Percentiles rank a stretch among this genome's conserved stretches.
phyloP scores from a whole-genome alignment of 139 green algal species.

The Auxenochlorella protothecoides region DNA sequence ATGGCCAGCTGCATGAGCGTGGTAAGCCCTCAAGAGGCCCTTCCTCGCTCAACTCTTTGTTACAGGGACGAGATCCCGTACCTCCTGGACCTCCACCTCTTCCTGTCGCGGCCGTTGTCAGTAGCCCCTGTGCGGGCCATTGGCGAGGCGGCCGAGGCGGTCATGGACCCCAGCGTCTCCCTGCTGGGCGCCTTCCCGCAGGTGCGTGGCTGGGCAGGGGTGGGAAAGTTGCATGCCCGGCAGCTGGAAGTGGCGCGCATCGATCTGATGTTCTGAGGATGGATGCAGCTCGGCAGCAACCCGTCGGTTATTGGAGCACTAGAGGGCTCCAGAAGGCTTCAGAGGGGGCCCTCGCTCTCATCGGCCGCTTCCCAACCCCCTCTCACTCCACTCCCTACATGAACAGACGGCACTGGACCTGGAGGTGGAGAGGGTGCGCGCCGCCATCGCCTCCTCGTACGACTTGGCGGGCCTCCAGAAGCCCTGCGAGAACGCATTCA shows the following conservation, averaged over 20 bases:
- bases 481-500: constrained; percentile 63
- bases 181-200: constrained; percentile 59
- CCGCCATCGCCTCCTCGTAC: constrained; percentile 25
- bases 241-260: too few relatives aligned
- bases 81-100: constrained; percentile 94
- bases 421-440: constrained; percentile 45
- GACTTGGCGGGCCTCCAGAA: constrained; percentile 36
- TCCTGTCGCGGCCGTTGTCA: constrained; percentile 57
- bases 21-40: background rate
- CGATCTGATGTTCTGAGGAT: too few relatives aligned
- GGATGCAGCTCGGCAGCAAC: too few relatives aligned
- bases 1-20: background rate
- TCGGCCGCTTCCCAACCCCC: too few relatives aligned
- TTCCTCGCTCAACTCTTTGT: background rate
- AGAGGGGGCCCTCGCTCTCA: too few relatives aligned
- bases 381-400: background rate
- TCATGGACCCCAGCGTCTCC: constrained; percentile 13
- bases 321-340: too few relatives aligned
- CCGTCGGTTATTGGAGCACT: too few relatives aligned
- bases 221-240: too few relatives aligned
- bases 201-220: background rate
- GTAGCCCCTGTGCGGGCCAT: constrained; percentile 31
- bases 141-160: constrained; percentile 18
- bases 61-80: constrained; percentile 59
- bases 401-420: constrained; percentile 48